Evolutionary conservation across 2,329 filamentous ascomycete genomes (phyloP).

Genomic region (Colletotrichum sp.): DNA sequence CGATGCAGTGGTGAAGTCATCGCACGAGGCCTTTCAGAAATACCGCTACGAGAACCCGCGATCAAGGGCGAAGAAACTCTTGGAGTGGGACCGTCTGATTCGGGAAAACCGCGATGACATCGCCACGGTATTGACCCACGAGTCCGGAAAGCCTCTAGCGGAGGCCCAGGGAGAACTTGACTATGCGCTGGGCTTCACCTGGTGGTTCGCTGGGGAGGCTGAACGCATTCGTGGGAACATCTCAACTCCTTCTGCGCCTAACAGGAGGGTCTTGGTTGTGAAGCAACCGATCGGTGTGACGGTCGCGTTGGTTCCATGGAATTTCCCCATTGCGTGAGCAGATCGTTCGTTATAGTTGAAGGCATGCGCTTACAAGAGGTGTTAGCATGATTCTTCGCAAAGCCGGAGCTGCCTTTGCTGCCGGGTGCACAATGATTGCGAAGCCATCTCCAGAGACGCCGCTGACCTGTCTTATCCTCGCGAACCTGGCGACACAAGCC

Average conservation of each 20-base stretch:
- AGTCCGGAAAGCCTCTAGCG: conserved; percentile 62
- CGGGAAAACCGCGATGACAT: conserved; percentile 39
- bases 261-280: conserved; percentile 71
- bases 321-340: conserved; percentile 64
- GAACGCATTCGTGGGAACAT: conserved; percentile 62
- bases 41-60: conserved; percentile 44
- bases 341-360: too few relatives aligned
- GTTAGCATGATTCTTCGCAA: conserved; percentile 39
- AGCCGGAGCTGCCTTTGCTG: conserved; percentile 64
- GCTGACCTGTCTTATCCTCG: conserved; percentile 72
- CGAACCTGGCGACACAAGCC: conserved; percentile 70
- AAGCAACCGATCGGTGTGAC: conserved; percentile 55
- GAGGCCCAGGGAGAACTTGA: conserved; percentile 62
- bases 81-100: conserved; percentile 42
- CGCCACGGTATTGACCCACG: conserved; percentile 43
- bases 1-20: conserved; percentile 38
- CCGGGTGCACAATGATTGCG: conserved; percentile 77
- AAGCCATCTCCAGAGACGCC: conserved; percentile 80
- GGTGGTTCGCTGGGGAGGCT: conserved; percentile 63
- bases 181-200: conserved; percentile 58
- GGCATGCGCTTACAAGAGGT: neutral
- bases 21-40: conserved; percentile 39
- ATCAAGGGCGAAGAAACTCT: conserved; percentile 37
- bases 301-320: conserved; percentile 51
- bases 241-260: conserved; percentile 63